Percentiles rank a stretch among this genome's conserved stretches.
phyloP scores from a whole-genome alignment of 768 basidiomycete genomes.

The Rhodosporidiobolus sp. region DNA sequence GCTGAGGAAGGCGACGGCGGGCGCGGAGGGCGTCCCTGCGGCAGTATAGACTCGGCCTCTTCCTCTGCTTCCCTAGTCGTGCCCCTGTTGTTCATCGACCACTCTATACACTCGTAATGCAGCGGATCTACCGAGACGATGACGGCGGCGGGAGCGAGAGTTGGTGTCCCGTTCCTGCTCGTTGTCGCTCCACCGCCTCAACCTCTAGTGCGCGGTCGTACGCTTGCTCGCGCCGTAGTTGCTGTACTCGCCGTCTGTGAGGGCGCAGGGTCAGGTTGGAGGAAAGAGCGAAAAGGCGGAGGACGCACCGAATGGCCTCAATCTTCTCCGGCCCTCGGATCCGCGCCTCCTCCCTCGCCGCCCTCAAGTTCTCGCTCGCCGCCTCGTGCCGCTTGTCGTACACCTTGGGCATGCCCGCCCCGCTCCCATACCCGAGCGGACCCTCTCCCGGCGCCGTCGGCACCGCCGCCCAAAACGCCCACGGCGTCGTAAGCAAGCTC shows the following conservation, averaged over 20 bases:
- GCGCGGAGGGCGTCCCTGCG: neutral
- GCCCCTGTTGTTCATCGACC: neutral
- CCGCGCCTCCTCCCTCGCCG: conserved; percentile 26
- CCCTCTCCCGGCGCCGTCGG: conserved; percentile 5
- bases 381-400: conserved; percentile 28
- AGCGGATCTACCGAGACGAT: neutral
- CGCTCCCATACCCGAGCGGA: neutral
- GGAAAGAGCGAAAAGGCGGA: neutral
- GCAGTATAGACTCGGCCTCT: neutral
- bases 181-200: conserved; percentile 12
- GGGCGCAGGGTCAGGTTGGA: neutral
- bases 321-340: conserved; percentile 19
- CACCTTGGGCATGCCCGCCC: conserved; percentile 19
- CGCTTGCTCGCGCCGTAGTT: conserved; percentile 21
- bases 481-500: conserved; percentile 16
- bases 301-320: conserved; percentile 21
- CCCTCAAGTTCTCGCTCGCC: conserved; percentile 22
- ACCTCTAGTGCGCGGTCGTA: conserved; percentile 8
- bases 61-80: neutral
- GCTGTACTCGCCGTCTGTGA: conserved; percentile 10
- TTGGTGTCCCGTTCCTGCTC: conserved; percentile 15
- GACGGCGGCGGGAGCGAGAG: conserved; percentile 21
- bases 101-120: neutral
- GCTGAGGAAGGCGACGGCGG: neutral
- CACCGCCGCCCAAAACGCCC: conserved; percentile 16